These are phyloP conservation scores for Amanita pseudoporphyria DNA, from an alignment of 768 basidiomycete genomes.

Conservation along the genomic window DNA sequence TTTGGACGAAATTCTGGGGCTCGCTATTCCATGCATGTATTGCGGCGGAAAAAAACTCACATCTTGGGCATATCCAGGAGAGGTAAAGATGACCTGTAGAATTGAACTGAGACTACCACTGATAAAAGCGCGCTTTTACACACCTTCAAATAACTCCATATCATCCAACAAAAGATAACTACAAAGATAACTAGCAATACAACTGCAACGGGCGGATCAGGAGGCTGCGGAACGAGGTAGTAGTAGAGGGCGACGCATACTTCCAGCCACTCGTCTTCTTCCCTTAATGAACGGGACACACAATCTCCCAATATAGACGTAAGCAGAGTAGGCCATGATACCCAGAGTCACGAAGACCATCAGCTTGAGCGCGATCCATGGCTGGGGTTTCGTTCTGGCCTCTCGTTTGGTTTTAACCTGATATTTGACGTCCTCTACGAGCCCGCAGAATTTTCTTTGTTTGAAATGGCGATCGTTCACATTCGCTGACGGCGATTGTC, in stretches of 20 bases:
- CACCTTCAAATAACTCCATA: constrained; percentile 76
- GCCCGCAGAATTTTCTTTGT: constrained; percentile 36
- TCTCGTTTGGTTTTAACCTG: constrained; percentile 31
- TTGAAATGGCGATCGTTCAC: too few species aligned
- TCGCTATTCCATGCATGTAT: not conserved
- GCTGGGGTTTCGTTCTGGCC: constrained; percentile 40
- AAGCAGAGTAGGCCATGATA: constrained; percentile 57
- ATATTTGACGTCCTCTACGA: constrained; percentile 39
- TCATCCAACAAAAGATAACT: constrained; percentile 55
- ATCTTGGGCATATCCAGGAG: constrained; percentile 61
- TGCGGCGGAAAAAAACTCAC: constrained; percentile 35
- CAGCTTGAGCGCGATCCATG: constrained; percentile 69
- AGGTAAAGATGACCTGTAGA: constrained; percentile 56
- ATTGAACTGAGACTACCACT: too few species aligned
- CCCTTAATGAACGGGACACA: constrained; percentile 65
- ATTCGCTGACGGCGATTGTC: too few species aligned
- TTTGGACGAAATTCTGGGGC: not conserved
- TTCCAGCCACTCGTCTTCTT: constrained; percentile 44
- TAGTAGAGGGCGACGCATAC: constrained; percentile 39
- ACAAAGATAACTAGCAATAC: constrained; percentile 55
- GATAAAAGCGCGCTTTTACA: too few species aligned
- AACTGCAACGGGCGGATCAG: constrained; percentile 33
- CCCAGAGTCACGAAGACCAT: constrained; percentile 48
- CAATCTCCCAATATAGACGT: constrained; percentile 71
- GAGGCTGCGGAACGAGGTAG: not conserved